A percentile compares a stretch with the other conserved stretches of the same genome.
phyloP scores from a whole-genome alignment of 768 basidiomycete species.

The Leccinum olivaceopallidum region DNA sequence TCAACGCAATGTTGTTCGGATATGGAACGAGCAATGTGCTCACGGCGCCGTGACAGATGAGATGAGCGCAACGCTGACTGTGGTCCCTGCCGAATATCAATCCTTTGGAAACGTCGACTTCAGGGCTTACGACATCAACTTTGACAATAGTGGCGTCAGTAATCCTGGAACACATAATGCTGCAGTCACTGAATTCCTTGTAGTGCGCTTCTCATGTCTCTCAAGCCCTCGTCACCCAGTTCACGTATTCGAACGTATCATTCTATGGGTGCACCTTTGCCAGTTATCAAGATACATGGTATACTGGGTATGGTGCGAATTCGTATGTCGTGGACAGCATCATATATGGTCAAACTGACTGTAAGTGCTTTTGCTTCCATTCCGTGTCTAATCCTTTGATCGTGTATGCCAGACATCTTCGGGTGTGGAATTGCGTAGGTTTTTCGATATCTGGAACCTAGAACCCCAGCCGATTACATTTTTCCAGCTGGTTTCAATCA shows the following conservation, averaged over 20 bases:
- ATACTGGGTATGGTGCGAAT: conserved; percentile 57
- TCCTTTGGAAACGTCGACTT: conserved; percentile 58
- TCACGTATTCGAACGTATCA: conserved; percentile 63
- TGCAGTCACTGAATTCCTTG: background rate
- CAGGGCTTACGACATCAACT: conserved; percentile 66
- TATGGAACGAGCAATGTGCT: conserved; percentile 51
- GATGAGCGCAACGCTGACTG: conserved; percentile 55
- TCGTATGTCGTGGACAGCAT: conserved; percentile 63
- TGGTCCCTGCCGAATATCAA: conserved; percentile 51
- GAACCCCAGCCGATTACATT: background rate
- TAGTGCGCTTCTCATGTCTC: conserved; percentile 46
- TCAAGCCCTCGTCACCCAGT: conserved; percentile 60
- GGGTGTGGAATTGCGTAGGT: background rate
- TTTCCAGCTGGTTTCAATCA: conserved; percentile 57
- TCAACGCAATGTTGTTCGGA: conserved; percentile 49
- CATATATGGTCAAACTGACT: conserved; percentile 69
- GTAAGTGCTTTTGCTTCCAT: conserved; percentile 34
- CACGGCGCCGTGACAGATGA: conserved; percentile 52
- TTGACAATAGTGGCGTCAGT: conserved; percentile 62
- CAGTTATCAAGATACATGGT: conserved; percentile 44
- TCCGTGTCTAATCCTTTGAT: background rate
- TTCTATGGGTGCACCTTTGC: conserved; percentile 61
- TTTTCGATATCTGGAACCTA: too few species aligned
- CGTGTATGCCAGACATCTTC: background rate
- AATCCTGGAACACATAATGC: background rate